Base-by-base conservation (phyloP, 2,329 filamentous ascomycete genomes). In the Acarospora socialis region DNA sequence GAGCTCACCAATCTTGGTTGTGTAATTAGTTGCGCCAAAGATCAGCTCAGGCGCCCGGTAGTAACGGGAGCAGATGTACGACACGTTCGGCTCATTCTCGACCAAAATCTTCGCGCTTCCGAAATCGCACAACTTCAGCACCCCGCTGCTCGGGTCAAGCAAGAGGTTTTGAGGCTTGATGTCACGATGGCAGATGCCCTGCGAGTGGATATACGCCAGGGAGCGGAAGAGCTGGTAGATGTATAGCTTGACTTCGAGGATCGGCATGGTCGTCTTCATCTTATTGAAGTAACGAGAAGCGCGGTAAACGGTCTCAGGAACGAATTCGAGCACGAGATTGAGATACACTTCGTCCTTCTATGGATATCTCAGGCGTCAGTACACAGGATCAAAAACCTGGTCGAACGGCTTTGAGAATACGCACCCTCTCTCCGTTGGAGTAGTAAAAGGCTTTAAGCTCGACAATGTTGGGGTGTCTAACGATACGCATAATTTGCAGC, bases 361-460 rank as follows among this genome's bases (percentile, higher is more conserved):
- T 14, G 4, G 4, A 29, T 7, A 12, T 15, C 6, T 10, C 9
- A 37, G 21, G 24, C 21, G 30, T 35, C 15, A 37, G 38, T 14
- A 20, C 6, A 6, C 14, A 16, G 9, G 6, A 28, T 8, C 13
- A 7, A 17, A 15, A 24, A 22, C 28, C 10, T 13, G 3, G 28
- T 36, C 19, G 30, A 20, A 13, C 12, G 21, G 30, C 34, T 27
- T 26, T 39, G 33, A n/a, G n/a, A n/a, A n/a, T 41, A 64, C 70
- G 48, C 74, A 98, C 90, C 59, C 90, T 77, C 60, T 98, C 90
- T 53, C 90, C 90, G 55, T 95, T 98, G 47, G 87, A 94, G 64
- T 95, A 98, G 65, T 94, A 98, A 64, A 98, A 98, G 32, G 90
- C 90, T 66, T 98, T 98, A 43, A 98, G 69, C 59, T 95, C 86